Base-by-base conservation (phyloP, 1,284 basidiomycete genomes). In the Microbotryum intermedium region DNA sequence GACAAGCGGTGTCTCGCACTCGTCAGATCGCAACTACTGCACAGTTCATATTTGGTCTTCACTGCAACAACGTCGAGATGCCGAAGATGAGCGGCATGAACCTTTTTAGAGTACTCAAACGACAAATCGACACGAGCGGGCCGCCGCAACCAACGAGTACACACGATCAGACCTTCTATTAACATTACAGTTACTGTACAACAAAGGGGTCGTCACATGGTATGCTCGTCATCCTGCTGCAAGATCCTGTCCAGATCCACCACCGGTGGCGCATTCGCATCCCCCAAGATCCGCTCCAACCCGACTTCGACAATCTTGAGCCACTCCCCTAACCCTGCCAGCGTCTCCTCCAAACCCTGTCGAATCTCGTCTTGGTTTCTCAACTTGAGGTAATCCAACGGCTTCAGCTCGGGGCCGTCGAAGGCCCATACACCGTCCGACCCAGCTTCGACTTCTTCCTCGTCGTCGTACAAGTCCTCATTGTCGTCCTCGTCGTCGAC, bases 271-370 rank as follows among this genome's bases (percentile, higher is more conserved):
- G 39, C 51, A 49, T 21, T 51, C 30, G 45, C 42, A 23, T 47
- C 55, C 29, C 16, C 39, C 30, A 61, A 16, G 6, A 67, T 59
- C 23, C 50, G 29, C 11, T 39, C 62, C 49, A 70, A 45, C 3
- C 70, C 69, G 4, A 30, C 50, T 4, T 90, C 87, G 1, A 95
- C 81, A 1, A 85, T 79, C 5, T 83, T 81, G 57, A 97, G 76
- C 90, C 90, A 95, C 65, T 82, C 79, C 3, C 83, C 80, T 48
- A 97, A 80, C 68, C 89, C 85, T 60, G 87, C 85, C 9, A 95
- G 83, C 1, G 86, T 88, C 51, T 78, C 77, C 43, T 84, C 84
- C 45, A 97, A 79, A 70, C 87, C 84, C 1, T 77, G 75, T 66
- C 88, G 86, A 0, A 87, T 84, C 42, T 79, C 79, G 34, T 86